phyloP scores from a whole-genome alignment of 495 filamentous ascomycete genomes.

The Annulohypoxylon moriforme region DNA sequence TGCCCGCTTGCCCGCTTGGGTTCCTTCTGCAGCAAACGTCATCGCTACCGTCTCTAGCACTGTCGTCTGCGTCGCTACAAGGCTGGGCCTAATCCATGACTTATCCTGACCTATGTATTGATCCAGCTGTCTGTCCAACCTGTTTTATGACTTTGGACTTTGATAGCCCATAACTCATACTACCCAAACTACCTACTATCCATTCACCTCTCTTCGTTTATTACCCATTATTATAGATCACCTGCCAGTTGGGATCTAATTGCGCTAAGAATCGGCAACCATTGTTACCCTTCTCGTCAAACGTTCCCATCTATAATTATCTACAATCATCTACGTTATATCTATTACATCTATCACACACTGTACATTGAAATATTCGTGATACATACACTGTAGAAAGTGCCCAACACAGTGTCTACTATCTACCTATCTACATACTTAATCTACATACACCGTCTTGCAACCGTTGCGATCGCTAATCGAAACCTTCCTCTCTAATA shows the following conservation, averaged over 20 bases:
- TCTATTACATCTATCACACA: background rate
- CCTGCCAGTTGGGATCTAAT: background rate
- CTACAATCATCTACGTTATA: background rate
- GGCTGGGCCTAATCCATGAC: constrained; percentile 28
- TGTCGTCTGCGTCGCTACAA: no score
- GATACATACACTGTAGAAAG: constrained; percentile 23
- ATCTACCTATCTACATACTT: constrained; percentile 5
- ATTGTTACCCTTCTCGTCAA: background rate
- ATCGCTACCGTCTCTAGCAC: constrained; percentile 40
- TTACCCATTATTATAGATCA: background rate
- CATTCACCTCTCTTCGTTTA: background rate
- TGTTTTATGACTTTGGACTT: background rate
- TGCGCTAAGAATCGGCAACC: background rate
- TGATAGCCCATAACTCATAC: background rate
- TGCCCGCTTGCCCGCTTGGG: constrained; percentile 16
- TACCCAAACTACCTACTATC: background rate
- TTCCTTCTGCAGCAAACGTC: constrained; percentile 42
- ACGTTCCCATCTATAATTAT: background rate
- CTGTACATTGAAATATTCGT: constrained; percentile 14
- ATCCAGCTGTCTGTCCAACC: background rate
- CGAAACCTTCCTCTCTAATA: constrained; percentile 11
- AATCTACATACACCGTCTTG: background rate
- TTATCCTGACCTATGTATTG: constrained; percentile 14
- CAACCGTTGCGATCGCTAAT: background rate
- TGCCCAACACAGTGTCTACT: background rate